Evolutionary conservation across 148 eudicot species (phyloP), one percentile per base, ranked within the genome.

Genomic region (Silene latifolia): DNA sequence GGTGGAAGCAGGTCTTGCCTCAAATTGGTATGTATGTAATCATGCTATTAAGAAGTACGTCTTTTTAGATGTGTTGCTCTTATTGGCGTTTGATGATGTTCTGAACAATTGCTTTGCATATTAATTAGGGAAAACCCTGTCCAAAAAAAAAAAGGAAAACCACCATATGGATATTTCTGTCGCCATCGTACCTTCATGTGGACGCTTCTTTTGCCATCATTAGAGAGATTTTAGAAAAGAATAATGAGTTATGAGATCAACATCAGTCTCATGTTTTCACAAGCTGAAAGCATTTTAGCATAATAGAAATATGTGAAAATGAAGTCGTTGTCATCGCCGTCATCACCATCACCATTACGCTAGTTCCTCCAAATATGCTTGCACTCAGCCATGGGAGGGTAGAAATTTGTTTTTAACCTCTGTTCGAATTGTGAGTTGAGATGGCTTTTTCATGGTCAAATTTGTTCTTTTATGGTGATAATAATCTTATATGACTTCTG

Each of bases 1-100:
- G 83, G 76, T 93, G 98, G 98, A 91, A 87, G 90, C 95, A 82
- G 69, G 62, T 77, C 76, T 88, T 93, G 81, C 91, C 85, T 78
- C 98, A 93, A 85, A 93, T 93, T 79, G 98, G 98, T 93, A 86
- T 69, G 91, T 78, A 77, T 39, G 44, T 39, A 39, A 39, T 7
- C 44, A 39, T 39, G 69, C 39, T 12, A 66, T 67, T 39, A 11
- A 67, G 29, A 5, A 42, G 23, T 42, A 21, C 59, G 12, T 23
- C 35, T 46, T 23, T 11, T n/a, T 35, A n/a, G 53, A n/a, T 53
- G 21, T 72, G 18, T 19, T 35, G 75, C 32, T 72, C 23, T 7
- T 39, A 7, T 72, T 9, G 29, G 14, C 5, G 12, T 56, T 15
- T 56, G 21, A 15, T 56, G n/a, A 56, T 18, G 5, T 21, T 56